Evolutionary conservation across 2,329 filamentous ascomycete genomes (phyloP).

Genomic region (Penicillium olsonii): DNA sequence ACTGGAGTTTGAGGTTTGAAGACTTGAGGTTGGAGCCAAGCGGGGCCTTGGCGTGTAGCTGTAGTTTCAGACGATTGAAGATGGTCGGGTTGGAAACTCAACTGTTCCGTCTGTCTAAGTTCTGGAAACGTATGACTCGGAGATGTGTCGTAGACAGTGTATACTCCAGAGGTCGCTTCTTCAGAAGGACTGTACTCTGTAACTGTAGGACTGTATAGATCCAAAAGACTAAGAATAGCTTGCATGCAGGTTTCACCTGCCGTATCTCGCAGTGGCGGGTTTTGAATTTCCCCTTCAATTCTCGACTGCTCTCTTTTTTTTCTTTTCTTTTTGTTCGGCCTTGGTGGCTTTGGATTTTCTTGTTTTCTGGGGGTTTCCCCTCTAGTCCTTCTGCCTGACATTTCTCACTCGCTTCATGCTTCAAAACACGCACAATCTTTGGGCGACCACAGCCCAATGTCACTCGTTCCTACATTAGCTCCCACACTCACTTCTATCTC

Average conservation of each 20-base stretch:
- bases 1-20: not conserved
- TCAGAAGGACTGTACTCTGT: too few species aligned
- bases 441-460: slow-evolving; percentile 1
- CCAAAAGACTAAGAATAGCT: slow-evolving; percentile 13
- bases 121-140: too few species aligned
- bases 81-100: too few species aligned
- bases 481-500: not conserved
- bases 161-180: too few species aligned
- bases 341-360: slow-evolving; percentile 2
- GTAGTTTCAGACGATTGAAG: not conserved
- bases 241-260: slow-evolving; percentile 22
- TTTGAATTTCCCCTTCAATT: slow-evolving; percentile 15
- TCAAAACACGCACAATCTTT: not conserved
- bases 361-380: too few species aligned
- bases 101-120: too few species aligned
- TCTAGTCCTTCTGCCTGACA: too few species aligned
- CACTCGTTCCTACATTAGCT: slow-evolving; percentile 2
- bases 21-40: too few species aligned
- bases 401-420: not conserved
- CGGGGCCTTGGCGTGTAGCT: too few species aligned
- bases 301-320: slow-evolving; percentile 1
- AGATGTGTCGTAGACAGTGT: too few species aligned
- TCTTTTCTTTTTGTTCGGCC: not conserved
- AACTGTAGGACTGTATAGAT: not conserved
- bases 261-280: slow-evolving; percentile 12